A percentile compares a stretch with the other conserved stretches of the same genome.
Evolutionary conservation across 2,329 filamentous ascomycete genomes (phyloP).

Genomic region (Penicillium thymicola): DNA sequence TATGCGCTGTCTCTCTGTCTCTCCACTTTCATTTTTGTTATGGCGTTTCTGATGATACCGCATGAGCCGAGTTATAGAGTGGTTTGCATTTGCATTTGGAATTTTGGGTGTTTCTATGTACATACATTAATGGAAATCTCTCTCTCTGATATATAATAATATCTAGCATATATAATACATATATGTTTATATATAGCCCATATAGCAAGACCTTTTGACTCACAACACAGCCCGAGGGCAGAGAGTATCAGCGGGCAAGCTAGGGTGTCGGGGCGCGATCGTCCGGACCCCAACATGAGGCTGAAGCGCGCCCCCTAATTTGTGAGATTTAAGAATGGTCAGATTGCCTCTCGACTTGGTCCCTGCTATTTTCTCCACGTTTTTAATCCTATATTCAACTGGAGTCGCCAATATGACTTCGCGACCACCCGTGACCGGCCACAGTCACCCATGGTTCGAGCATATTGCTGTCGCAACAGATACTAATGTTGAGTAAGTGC

Average conservation of each 20-base stretch:
- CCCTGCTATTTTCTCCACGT: background rate
- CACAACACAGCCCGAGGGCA: slow-evolving; percentile 11
- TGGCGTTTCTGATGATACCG: slow-evolving; percentile 24
- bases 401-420: slow-evolving; percentile 11
- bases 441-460: slow-evolving; percentile 16
- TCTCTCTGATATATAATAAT: background rate
- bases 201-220: slow-evolving; percentile 11
- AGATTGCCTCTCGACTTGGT: background rate
- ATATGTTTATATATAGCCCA: too few relatives aligned
- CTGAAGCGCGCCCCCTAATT: slow-evolving; percentile 11
- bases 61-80: slow-evolving; percentile 26
- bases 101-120: slow-evolving; percentile 3
- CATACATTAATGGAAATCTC: slow-evolving; percentile 4
- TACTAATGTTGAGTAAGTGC: slow-evolving; percentile 29
- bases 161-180: too few relatives aligned
- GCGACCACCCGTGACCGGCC: background rate
- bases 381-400: background rate
- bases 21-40: slow-evolving; percentile 9
- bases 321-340: background rate
- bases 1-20: slow-evolving; percentile 17
- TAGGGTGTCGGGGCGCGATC: slow-evolving; percentile 17
- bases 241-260: slow-evolving; percentile 8
- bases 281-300: slow-evolving; percentile 17
- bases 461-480: slow-evolving; percentile 9
- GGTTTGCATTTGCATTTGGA: slow-evolving; percentile 11